Conservation (phyloP, 2,329 filamentous ascomycete genomes). For the Pestalotiopsis sp. region DNA sequence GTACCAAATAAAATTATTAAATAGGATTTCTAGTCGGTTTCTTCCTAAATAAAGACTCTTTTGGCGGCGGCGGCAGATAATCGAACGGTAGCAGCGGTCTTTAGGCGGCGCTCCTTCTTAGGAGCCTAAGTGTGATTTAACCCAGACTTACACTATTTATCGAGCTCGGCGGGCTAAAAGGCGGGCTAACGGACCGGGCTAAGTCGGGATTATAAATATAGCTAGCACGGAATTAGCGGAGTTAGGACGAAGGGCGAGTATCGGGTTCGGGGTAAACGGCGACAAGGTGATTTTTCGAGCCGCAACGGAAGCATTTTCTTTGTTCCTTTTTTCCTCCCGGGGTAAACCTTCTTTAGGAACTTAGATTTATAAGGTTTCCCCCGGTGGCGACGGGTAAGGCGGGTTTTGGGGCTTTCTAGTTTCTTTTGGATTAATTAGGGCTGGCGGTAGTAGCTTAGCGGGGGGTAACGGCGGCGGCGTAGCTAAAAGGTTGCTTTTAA, state of each 20-base stretch:
- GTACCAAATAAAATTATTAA: background rate
- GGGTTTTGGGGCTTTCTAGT: too few species aligned
- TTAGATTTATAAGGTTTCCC: background rate
- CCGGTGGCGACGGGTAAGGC: background rate
- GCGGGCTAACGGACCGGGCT: fast-evolving
- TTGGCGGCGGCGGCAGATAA: background rate
- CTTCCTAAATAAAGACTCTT: background rate
- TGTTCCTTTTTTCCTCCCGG: background rate
- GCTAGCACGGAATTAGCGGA: too few species aligned
- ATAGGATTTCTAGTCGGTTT: background rate
- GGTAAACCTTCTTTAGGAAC: background rate
- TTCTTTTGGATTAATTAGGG: too few species aligned
- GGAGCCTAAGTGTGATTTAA: background rate
- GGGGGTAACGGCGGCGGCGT: too few species aligned
- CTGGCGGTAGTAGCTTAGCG: too few species aligned
- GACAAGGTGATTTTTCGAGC: too few species aligned
- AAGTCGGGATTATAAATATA: too few species aligned
- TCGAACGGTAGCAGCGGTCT: background rate
- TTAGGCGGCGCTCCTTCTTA: background rate
- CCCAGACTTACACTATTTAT: background rate
- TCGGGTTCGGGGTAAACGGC: too few species aligned
- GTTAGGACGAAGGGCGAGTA: too few species aligned
- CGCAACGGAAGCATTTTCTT: too few species aligned
- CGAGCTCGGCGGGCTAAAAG: too few species aligned
- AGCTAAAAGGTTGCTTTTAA: too few species aligned